These are phyloP conservation scores for Didymella sp. DNA, from an alignment of 2,329 filamentous ascomycete species.

Conservation along the genomic window DNA sequence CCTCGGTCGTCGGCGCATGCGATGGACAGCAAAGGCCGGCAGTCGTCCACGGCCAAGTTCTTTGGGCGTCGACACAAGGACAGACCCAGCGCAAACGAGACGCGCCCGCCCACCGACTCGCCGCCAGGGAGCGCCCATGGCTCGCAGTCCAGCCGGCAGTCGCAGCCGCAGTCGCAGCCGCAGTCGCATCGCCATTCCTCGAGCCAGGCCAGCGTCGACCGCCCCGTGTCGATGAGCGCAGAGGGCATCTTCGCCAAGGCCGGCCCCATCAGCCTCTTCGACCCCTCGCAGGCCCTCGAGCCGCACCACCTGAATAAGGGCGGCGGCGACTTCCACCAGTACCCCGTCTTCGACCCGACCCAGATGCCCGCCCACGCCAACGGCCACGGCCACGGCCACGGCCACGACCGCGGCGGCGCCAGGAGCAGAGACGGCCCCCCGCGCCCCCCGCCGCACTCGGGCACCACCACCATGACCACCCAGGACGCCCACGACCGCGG, in stretches of 20 bases:
- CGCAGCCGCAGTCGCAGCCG: too few species aligned
- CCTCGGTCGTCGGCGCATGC: background rate
- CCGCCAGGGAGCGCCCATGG: constrained; percentile 67
- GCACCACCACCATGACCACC: constrained; percentile 68
- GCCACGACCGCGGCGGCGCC: constrained; percentile 53
- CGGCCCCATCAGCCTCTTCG: constrained; percentile 87
- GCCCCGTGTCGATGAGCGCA: constrained; percentile 67
- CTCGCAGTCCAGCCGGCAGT: constrained; percentile 60
- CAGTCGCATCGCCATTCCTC: background rate
- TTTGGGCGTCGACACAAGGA: constrained; percentile 87
- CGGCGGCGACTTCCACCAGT: constrained; percentile 84
- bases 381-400: constrained; percentile 55
- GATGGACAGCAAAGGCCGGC: constrained; percentile 77
- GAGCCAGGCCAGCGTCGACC: constrained; percentile 69
- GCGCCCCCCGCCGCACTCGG: constrained; percentile 64
- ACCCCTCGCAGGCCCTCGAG: constrained; percentile 72
- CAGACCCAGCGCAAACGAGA: constrained; percentile 52
- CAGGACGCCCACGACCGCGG: constrained; percentile 66
- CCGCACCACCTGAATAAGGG: constrained; percentile 85
- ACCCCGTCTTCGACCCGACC: constrained; percentile 73
- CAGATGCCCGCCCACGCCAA: constrained; percentile 56
- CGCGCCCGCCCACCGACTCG: constrained; percentile 62
- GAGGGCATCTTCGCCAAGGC: constrained; percentile 74
- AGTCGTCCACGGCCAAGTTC: constrained; percentile 82
- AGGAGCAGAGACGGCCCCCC: constrained; percentile 62